These are phyloP conservation scores for Teratosphaeriaceae sp. DNA, from an alignment of 2,329 filamentous ascomycete species.

Conservation along the genomic window DNA sequence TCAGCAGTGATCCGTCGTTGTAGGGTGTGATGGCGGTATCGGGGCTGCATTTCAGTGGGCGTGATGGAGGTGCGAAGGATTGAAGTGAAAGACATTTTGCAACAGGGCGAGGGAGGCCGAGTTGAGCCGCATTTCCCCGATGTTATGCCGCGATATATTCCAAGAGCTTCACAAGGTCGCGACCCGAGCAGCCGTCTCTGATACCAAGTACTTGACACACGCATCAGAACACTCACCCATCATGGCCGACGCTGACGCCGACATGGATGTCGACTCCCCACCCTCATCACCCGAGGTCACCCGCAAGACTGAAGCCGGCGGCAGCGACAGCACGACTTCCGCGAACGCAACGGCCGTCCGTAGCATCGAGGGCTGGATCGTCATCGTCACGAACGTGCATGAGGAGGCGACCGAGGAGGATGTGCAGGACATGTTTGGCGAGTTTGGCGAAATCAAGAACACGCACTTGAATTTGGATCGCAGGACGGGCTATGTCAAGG, in stretches of 20 bases:
- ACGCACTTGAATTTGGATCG: slow-evolving; percentile 76
- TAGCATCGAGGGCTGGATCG: slow-evolving; percentile 84
- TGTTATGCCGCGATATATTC: no score
- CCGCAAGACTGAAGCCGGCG: background rate
- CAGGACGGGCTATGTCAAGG: slow-evolving; percentile 81
- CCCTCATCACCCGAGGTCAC: background rate
- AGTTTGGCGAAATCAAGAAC: slow-evolving; percentile 84
- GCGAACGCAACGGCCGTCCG: slow-evolving; percentile 72
- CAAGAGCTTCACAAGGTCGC: no score
- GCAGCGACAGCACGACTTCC: slow-evolving; percentile 43
- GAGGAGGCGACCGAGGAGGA: slow-evolving; percentile 82
- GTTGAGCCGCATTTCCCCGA: no score
- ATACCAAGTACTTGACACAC: no score
- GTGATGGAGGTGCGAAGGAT: no score
- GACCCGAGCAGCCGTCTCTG: no score
- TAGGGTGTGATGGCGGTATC: no score
- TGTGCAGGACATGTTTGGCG: slow-evolving; percentile 72
- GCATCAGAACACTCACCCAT: no score
- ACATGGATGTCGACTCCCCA: background rate
- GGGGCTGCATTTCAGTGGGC: no score
- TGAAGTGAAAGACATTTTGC: no score
- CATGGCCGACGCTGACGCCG: background rate
- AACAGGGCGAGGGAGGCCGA: no score
- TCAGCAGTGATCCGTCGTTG: no score
- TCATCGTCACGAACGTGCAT: slow-evolving; percentile 80